Percentiles rank a stretch among this genome's conserved stretches.
phyloP scores from a whole-genome alignment of 1,284 basidiomycete genomes.

The Ustilago lituana region DNA sequence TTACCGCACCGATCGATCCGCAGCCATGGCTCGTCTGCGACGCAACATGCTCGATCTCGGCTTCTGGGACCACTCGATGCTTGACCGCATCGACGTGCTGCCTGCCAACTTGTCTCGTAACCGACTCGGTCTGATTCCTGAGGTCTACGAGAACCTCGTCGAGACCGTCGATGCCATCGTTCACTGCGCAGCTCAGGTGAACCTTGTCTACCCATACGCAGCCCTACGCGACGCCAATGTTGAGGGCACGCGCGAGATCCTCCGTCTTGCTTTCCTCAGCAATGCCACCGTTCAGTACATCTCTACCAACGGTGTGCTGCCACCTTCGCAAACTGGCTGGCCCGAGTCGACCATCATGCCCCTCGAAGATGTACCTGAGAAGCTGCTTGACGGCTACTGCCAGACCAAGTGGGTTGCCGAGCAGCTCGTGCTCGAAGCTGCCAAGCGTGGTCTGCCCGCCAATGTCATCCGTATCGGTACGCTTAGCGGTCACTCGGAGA shows the following conservation, averaged over 20 bases:
- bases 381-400: conserved; percentile 67
- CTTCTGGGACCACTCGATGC: conserved; percentile 62
- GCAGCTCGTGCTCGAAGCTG: conserved; percentile 62
- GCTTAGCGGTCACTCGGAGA: conserved; percentile 63
- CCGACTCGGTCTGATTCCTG: conserved; percentile 56
- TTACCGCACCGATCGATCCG: conserved; percentile 56
- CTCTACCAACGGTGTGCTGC: conserved; percentile 67
- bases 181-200: conserved; percentile 66
- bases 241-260: conserved; percentile 67
- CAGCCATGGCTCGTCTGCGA: conserved; percentile 63
- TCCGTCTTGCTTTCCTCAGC: conserved; percentile 65
- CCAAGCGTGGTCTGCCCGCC: conserved; percentile 62
- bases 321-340: conserved; percentile 61
- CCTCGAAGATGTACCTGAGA: conserved; percentile 61
- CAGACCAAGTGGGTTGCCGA: conserved; percentile 68
- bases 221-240: conserved; percentile 66
- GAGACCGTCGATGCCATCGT: conserved; percentile 61
- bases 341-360: conserved; percentile 57
- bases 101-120: conserved; percentile 63
- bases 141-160: conserved; percentile 58
- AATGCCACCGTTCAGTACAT: conserved; percentile 66
- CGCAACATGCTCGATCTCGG: conserved; percentile 67
- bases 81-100: conserved; percentile 63
- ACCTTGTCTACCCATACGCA: conserved; percentile 67
- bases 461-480: conserved; percentile 66